These are phyloP conservation scores for Mortierella sp. DNA, from an alignment of 371 early-diverging fungal species.

Conservation along the genomic window DNA sequence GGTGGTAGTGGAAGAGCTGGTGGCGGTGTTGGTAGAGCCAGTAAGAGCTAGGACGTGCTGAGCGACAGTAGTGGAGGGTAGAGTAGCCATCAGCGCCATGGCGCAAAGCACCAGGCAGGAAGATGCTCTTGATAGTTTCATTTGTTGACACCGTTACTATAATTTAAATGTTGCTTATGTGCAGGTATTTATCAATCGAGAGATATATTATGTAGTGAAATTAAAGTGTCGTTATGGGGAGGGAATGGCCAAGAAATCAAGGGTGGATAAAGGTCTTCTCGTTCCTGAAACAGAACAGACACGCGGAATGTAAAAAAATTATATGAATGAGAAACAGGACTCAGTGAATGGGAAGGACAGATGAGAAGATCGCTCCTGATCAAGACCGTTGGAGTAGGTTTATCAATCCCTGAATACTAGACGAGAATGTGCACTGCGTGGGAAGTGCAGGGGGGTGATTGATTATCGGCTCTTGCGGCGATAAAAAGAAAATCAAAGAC, in stretches of 20 bases:
- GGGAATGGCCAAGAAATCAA: not conserved
- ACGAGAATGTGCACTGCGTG: not conserved
- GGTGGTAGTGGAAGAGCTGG: not conserved
- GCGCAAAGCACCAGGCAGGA: constrained; percentile 10
- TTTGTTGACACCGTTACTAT: not conserved
- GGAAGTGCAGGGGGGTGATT: constrained; percentile 10
- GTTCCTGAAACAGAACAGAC: constrained; percentile 16
- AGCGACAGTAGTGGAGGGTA: not conserved
- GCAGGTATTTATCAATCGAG: not conserved
- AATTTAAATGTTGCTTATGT: not conserved
- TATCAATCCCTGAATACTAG: not conserved
- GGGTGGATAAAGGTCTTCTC: not conserved
- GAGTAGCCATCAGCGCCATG: not conserved
- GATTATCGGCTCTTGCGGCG: constrained; percentile 12
- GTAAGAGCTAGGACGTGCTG: not conserved
- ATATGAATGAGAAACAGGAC: not conserved
- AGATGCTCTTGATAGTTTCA: constrained; percentile 13
- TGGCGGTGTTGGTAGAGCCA: not conserved
- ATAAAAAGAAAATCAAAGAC: not conserved
- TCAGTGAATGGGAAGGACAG: not conserved
- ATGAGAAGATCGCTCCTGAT: not conserved
- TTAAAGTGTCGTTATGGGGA: not conserved
- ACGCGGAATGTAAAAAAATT: not conserved
- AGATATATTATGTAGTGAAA: constrained; percentile 2
- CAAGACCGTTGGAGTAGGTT: not conserved